Evolutionary conservation across 768 basidiomycete species (phyloP).

Genomic region (Boletus speciosus): DNA sequence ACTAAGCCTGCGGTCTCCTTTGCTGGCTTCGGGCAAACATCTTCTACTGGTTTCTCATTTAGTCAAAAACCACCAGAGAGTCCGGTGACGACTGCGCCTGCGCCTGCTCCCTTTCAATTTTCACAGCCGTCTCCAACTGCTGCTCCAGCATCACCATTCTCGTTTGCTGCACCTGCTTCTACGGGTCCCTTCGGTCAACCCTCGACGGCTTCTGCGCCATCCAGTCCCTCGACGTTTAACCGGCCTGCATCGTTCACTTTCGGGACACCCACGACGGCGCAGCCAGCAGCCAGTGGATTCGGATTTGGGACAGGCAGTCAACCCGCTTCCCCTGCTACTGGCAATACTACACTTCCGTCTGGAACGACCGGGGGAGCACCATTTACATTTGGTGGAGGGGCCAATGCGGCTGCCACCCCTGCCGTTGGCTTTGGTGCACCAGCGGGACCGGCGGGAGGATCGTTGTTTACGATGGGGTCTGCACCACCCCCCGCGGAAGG

Average conservation of each 20-base stretch:
- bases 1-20: slow-evolving; percentile 42
- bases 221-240: slow-evolving; percentile 57
- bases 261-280: slow-evolving; percentile 38
- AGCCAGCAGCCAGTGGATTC: slow-evolving; percentile 37
- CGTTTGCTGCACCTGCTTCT: slow-evolving; percentile 39
- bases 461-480: slow-evolving; percentile 60
- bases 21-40: slow-evolving; percentile 45
- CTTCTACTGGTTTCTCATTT: slow-evolving; percentile 45
- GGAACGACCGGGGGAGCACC: slow-evolving; percentile 27
- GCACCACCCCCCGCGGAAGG: slow-evolving; percentile 41
- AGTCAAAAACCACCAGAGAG: slow-evolving; percentile 40
- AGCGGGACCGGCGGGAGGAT: slow-evolving; percentile 28
- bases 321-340: slow-evolving; percentile 55
- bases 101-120: slow-evolving; percentile 48
- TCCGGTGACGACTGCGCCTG: slow-evolving; percentile 38
- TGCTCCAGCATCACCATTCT: slow-evolving; percentile 40
- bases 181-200: slow-evolving; percentile 43
- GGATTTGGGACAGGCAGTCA: slow-evolving; percentile 51
- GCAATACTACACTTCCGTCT: slow-evolving; percentile 30
- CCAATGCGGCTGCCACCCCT: slow-evolving; percentile 35
- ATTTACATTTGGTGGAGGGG: slow-evolving; percentile 38
- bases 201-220: slow-evolving; percentile 45
- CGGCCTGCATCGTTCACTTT: slow-evolving; percentile 48
- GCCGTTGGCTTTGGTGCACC: slow-evolving; percentile 39
- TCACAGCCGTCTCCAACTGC: slow-evolving; percentile 36